Conservation (phyloP, 176 grass and related monocot genomes). For the Chloris gayana region DNA sequence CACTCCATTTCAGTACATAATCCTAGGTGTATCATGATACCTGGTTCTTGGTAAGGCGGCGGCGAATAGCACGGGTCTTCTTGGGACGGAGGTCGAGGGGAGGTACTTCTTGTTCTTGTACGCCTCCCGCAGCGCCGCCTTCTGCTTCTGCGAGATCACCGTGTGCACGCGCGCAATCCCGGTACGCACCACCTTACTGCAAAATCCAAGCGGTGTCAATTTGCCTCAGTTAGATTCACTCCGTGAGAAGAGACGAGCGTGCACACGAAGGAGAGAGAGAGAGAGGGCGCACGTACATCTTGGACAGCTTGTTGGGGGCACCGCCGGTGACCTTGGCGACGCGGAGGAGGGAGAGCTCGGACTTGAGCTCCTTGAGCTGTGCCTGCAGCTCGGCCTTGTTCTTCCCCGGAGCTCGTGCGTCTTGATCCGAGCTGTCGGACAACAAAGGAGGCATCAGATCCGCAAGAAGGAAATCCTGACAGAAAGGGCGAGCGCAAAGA, state of each 20-base stretch:
- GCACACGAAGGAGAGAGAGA: too few species aligned
- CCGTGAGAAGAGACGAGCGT: too few species aligned
- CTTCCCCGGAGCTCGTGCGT: conserved; percentile 90
- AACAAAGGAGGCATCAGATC: conserved; percentile 14
- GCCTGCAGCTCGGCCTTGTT: conserved; percentile 61
- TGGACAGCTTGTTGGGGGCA: conserved; percentile 93
- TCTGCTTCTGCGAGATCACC: conserved; percentile 68
- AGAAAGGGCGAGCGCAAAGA: neutral
- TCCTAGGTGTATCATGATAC: neutral
- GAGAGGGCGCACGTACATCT: conserved; percentile 49
- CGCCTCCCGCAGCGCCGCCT: conserved; percentile 55
- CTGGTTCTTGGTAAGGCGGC: conserved; percentile 57
- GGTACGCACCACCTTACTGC: conserved; percentile 69
- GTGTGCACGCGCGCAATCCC: conserved; percentile 54
- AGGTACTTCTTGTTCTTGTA: conserved; percentile 46
- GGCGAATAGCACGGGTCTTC: conserved; percentile 70
- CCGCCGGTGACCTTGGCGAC: conserved; percentile 61
- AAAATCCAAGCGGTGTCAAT: neutral
- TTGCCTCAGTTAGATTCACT: too few species aligned
- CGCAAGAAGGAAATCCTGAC: too few species aligned
- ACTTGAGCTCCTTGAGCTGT: conserved; percentile 83
- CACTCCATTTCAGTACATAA: neutral
- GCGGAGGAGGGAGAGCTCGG: conserved; percentile 46
- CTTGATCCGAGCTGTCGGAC: conserved; percentile 71
- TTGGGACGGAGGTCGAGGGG: conserved; percentile 67